Base-by-base conservation (phyloP, 2,329 filamentous ascomycete genomes). In the Fusarium sp. region DNA sequence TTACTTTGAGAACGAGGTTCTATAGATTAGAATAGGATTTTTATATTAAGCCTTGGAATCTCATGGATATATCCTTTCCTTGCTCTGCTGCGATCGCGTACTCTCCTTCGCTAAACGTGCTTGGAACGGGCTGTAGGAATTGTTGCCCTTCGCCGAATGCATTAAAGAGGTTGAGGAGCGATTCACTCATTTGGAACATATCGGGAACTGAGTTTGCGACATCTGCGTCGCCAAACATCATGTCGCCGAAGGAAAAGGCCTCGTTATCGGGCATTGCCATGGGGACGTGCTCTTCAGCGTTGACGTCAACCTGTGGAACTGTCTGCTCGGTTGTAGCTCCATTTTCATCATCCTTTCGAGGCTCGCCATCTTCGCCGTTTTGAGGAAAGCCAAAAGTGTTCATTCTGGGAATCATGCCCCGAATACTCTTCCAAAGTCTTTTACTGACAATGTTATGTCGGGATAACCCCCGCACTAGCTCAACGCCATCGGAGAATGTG, bases 1-100 rank as follows among this genome's bases (percentile, higher is more conserved):
- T 47, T 88, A 83, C 74, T 87, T 91, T 13, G 79, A 82, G 63
- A 80, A 72, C 2, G 54, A 73, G 22, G 41, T 72, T 8, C 15
- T 36, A 1, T 72, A 69, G 13, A 30, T 24, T 14, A 1, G 2
- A 60, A 17, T 32, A 14, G 3, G 1, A 24, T 18, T 13, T 5
- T 59, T 44, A 77, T 50, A 82, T 80, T 12, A 82, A 48, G 0
- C 80, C 80, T 48, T 82, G 80, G 30, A 82, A 82, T 11, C 78
- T 73, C 41, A 80, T 63, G 26, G 81, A 79, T 41, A 82, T 80
- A 58, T 81, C 81, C 7, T 75, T 74, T 1, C 78, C 79, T 9
- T 77, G 68, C 6, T 72, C 75, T 6, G 69, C 67, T 5, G 48
- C 55, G 6, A 39, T 42, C 0, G 59, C 39, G 9, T 64, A 59